Conservation (phyloP, 768 basidiomycete genomes). For the Fistulinella prunicolor region DNA sequence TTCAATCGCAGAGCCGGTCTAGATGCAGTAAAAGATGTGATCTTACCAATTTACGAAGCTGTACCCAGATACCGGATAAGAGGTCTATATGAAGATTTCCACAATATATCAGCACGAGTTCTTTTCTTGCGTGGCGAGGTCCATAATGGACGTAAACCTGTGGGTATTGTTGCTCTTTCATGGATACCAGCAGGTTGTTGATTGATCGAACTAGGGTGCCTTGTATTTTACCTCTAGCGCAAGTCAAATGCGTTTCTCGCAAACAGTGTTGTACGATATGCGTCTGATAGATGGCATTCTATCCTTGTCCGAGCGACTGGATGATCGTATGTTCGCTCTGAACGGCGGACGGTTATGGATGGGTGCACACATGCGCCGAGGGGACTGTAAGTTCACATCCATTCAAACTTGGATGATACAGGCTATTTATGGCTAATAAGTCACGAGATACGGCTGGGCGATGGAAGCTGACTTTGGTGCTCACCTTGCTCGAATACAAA, state of each 20-base stretch:
- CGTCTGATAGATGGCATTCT: slow-evolving; percentile 24
- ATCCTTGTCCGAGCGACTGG: slow-evolving; percentile 31
- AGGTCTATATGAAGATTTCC: slow-evolving; percentile 40
- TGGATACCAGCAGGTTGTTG: neutral
- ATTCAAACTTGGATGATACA: neutral
- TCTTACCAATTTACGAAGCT: slow-evolving; percentile 33
- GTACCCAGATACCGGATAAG: slow-evolving; percentile 32
- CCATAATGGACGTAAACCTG: slow-evolving; percentile 39
- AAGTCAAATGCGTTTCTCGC: slow-evolving; percentile 26
- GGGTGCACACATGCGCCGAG: slow-evolving; percentile 45
- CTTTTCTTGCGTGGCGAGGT: slow-evolving; percentile 41
- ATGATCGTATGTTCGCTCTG: slow-evolving; percentile 29
- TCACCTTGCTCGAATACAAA: slow-evolving; percentile 35
- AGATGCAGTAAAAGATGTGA: slow-evolving; percentile 40
- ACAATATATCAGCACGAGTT: slow-evolving; percentile 32
- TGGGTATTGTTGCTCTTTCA: slow-evolving; percentile 10
- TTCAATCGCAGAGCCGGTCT: slow-evolving; percentile 31
- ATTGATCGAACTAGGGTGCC: slow-evolving; percentile 24
- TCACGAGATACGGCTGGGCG: slow-evolving; percentile 31
- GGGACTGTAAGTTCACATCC: slow-evolving; percentile 35
- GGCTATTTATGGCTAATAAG: slow-evolving; percentile 11
- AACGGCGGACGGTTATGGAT: slow-evolving; percentile 38
- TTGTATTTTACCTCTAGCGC: slow-evolving; percentile 33
- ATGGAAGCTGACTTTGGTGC: slow-evolving; percentile 32
- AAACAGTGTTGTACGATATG: slow-evolving; percentile 33